Percentiles rank a stretch among this genome's conserved stretches.
Conservation (phyloP, 352 stramenopile species). For the Phytophthora nicotianae region DNA sequence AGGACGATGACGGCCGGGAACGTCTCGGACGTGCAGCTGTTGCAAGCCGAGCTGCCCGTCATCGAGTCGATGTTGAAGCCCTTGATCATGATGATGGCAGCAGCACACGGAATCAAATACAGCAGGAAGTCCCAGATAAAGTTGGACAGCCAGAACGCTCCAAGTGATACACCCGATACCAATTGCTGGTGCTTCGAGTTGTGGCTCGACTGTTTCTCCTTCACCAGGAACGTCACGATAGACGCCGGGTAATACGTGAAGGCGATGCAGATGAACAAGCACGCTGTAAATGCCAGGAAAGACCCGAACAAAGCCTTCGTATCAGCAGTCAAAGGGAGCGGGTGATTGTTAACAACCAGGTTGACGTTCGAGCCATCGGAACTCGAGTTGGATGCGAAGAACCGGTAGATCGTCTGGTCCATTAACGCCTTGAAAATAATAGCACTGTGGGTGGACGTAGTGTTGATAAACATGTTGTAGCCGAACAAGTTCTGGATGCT, state of each 20-base stretch:
- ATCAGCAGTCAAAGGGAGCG: slow-evolving; percentile 51
- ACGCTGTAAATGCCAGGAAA: slow-evolving; percentile 74
- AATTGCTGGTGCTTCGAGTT: slow-evolving; percentile 98
- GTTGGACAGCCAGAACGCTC: slow-evolving; percentile 96
- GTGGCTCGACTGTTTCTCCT: slow-evolving; percentile 89
- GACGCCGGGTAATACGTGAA: slow-evolving; percentile 93
- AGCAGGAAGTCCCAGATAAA: slow-evolving; percentile 93
- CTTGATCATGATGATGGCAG: slow-evolving; percentile 54
- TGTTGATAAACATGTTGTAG: slow-evolving; percentile 79
- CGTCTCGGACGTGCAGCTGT: slow-evolving; percentile 49
- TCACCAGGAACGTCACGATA: slow-evolving; percentile 96
- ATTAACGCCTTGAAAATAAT: slow-evolving; percentile 71
- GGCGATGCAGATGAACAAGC: slow-evolving; percentile 89
- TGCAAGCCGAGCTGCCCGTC: slow-evolving; percentile 50
- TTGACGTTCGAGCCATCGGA: slow-evolving; percentile 27
- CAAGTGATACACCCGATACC: slow-evolving; percentile 93
- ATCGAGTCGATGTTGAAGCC: slow-evolving; percentile 51
- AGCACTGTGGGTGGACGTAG: slow-evolving; percentile 50
- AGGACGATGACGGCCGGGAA: slow-evolving; percentile 60
- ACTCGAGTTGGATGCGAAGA: slow-evolving; percentile 45
- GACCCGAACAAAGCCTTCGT: slow-evolving; percentile 55
- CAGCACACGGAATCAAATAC: slow-evolving; percentile 82
- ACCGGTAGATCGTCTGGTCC: slow-evolving; percentile 65
- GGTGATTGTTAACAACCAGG: slow-evolving; percentile 59
- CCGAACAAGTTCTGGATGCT: slow-evolving; percentile 48